phyloP scores from a whole-genome alignment of 2,329 filamentous ascomycete genomes.

The Fusarium pilosicola region DNA sequence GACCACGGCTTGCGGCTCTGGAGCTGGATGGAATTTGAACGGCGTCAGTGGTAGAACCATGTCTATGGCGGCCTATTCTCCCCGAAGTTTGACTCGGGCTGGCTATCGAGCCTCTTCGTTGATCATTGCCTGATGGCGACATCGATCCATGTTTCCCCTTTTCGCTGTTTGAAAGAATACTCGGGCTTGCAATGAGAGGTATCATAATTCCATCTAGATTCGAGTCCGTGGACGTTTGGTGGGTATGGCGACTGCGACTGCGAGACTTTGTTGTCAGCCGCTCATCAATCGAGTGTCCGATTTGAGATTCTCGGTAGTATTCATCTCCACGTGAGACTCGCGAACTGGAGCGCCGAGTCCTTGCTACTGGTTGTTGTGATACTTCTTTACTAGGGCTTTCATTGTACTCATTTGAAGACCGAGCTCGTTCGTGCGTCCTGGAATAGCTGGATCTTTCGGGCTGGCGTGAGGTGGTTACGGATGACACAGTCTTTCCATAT shows the following conservation, averaged over 20 bases:
- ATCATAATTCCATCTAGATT: neutral
- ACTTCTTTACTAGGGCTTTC: slow-evolving; percentile 38
- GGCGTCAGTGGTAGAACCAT: neutral
- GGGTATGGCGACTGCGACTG: neutral
- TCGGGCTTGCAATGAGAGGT: slow-evolving; percentile 18
- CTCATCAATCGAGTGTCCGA: neutral
- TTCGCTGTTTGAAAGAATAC: slow-evolving; percentile 6
- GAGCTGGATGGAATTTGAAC: neutral
- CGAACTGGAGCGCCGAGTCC: neutral
- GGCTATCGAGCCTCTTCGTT: slow-evolving; percentile 14
- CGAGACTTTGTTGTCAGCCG: neutral
- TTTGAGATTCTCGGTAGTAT: neutral
- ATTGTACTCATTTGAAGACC: slow-evolving; percentile 31
- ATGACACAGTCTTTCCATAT: neutral
- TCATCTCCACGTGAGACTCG: neutral
- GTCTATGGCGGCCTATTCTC: neutral
- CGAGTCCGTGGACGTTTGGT: neutral
- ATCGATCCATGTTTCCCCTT: neutral
- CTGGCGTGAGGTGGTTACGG: neutral
- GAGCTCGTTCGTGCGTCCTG: neutral
- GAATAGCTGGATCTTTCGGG: neutral
- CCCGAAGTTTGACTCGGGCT: neutral
- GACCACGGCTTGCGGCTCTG: slow-evolving; percentile 19
- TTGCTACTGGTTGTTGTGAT: neutral
- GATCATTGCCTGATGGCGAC: neutral